Base-by-base conservation (phyloP, 140 eudicot genomes). In the Bidens hawaiensis region DNA sequence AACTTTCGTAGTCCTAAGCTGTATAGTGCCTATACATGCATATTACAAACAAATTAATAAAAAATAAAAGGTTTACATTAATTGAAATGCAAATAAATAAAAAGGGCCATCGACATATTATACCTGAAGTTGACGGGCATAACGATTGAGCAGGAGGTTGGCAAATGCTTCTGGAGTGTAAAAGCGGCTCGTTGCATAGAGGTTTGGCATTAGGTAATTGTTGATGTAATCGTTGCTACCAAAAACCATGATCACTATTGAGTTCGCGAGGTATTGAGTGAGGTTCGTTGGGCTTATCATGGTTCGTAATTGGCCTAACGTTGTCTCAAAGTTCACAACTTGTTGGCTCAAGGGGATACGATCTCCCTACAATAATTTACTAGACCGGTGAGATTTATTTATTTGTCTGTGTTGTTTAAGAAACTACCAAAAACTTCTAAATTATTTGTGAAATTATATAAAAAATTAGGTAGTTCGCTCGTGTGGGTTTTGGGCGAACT, bases 151-250 rank as follows among this genome's bases (percentile, higher is more conserved):
- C 30, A 91, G 89, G 11, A 87, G 82, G 68, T 76, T 83, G 53
- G 93, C 98, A 26, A 70, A 91, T 19, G 82, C 75, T 43, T 70
- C 62, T 4, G 96, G 91, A 28, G 12, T 80, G 82, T 87, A 91
- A 6, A 34, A 25, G 49, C 26, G 67, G 56, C 93, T 74, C 1
- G 80, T 30, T 19, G 79, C 0, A 43, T 84, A 87, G 27, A 82
- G 9, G 49, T 79, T 70, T 57, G 98, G 89, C 75, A 82, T 49
- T 22, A 91, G 80, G 66, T 91, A 91, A 43, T 91, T 91, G 75
- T 91, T 91, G 57, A 91, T 69, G 84, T 91, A 91, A 75, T 91
- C 98, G 54, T 91, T 91, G 75, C 96, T n/a, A n/a, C n/a, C n/a
- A n/a, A n/a, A n/a, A n/a, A n/a, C n/a, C n/a, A n/a, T n/a, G n/a